phyloP scores from a whole-genome alignment of 148 eudicot species.

The Fagopyrum homotropicum region DNA sequence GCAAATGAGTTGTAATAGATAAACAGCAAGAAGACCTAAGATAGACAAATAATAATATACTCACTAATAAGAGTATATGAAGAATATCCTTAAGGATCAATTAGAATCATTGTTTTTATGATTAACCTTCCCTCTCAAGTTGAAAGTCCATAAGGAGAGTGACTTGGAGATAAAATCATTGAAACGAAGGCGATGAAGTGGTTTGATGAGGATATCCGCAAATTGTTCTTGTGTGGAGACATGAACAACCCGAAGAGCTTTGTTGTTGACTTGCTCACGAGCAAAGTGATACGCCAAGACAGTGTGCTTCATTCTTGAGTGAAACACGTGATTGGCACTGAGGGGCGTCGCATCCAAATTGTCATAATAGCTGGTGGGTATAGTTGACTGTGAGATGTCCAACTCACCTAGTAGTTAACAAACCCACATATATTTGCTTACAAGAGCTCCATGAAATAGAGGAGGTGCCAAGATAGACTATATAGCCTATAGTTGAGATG shows the following conservation, averaged over 20 bases:
- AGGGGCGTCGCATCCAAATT: not conserved
- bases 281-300: not conserved
- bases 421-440: too few species aligned
- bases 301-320: conserved; percentile 1
- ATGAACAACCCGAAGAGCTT: not conserved
- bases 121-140: conserved; percentile 21
- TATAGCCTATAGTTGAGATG: too few species aligned
- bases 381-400: too few species aligned
- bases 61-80: too few species aligned
- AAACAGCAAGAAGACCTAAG: too few species aligned
- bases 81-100: too few species aligned
- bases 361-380: not conserved
- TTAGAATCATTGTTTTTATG: conserved; percentile 17
- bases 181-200: not conserved
- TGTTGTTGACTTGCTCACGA: not conserved
- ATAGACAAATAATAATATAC: too few species aligned
- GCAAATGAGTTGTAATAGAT: too few species aligned
- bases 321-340: not conserved
- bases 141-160: not conserved
- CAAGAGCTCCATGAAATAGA: too few species aligned
- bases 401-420: too few species aligned
- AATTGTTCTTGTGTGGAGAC: not conserved
- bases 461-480: too few species aligned
- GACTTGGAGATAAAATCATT: not conserved
- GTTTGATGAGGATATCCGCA: not conserved